Evolutionary conservation across 257 asterid species (phyloP), one percentile per base, ranked within the genome.

Genomic region (Anisodus acutangulus): DNA sequence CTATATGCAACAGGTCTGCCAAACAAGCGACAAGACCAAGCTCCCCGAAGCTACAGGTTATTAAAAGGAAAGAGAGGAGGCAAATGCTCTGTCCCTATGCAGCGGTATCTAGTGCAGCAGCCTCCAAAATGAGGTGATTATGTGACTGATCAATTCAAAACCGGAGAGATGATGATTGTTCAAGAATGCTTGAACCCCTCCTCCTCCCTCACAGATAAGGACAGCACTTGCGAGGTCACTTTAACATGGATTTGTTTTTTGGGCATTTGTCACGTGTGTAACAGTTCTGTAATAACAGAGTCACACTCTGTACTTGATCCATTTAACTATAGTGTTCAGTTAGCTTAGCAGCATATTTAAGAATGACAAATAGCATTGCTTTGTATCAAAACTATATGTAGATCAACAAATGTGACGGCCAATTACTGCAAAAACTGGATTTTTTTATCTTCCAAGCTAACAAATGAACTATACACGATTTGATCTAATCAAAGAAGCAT

Each of bases 111-210:
- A 90, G 88, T 82, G 87, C 94, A 8, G 87, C 94, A 8, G 94
- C 96, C n/a, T 89, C 92, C 85, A 88, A 87, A 62, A 92, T 95
- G 93, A 92, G 98, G 81, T 95, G 95, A 92, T 41, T 3, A 59
- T 6, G 16, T 17, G 66, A 59, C 70, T 22, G n/a, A 6, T 37
- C 31, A 9, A 22, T 54, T 10, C 31, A 17, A 3, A 70, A 15
- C 37, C 53, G 4, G 62, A 13, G 59, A 16, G 81, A 3, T 54
- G 15, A 31, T 79, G 59, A 26, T 63, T 79, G 90, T 90, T 91
- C 95, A 93, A 93, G 93, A 82, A 84, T 84, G 84, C 93, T 90
- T 90, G 92, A 91, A 90, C 85, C 82, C 80, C 13, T 26, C 57
- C 17, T 43, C 2, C 35, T 9, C 55, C 78, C 53, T 43, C 1